A percentile compares a stretch with the other conserved stretches of the same genome.
Evolutionary conservation across 768 basidiomycete genomes (phyloP).

Genomic region (Calocybe indica): DNA sequence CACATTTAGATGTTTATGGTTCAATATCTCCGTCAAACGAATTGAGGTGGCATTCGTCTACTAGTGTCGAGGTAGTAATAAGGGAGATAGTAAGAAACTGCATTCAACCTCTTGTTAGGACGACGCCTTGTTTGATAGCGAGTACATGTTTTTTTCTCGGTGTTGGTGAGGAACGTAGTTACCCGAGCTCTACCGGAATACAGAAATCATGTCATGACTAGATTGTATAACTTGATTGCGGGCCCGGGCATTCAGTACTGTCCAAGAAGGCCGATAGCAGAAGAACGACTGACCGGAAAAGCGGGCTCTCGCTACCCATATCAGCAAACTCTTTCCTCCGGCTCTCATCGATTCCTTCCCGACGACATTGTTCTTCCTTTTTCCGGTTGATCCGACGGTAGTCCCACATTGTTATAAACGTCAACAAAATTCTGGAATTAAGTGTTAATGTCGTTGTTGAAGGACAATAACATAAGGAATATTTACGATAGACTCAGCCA

Average conservation of each 20-base stretch:
- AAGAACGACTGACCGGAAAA: constrained; percentile 37
- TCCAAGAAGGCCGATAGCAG: not conserved
- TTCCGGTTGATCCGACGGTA: constrained; percentile 42
- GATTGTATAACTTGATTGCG: constrained; percentile 1
- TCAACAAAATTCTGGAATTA: constrained; percentile 24
- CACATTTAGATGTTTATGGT: no score
- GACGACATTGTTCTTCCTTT: constrained; percentile 38
- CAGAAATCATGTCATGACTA: not conserved
- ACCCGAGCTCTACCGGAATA: no score
- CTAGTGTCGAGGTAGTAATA: no score
- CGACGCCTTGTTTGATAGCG: no score
- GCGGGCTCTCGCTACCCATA: constrained; percentile 48
- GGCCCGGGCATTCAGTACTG: not conserved
- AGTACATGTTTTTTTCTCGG: no score
- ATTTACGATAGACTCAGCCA: constrained; percentile 27
- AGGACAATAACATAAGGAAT: not conserved
- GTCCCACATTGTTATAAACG: constrained; percentile 38
- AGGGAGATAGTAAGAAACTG: no score
- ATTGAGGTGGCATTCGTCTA: no score
- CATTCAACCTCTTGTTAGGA: no score
- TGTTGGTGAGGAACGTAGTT: no score
- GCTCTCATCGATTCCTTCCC: constrained; percentile 34
- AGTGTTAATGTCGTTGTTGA: not conserved
- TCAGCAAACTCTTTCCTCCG: constrained; percentile 34
- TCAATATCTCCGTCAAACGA: no score